These are phyloP conservation scores for Cordyceps javanica DNA, from an alignment of 2,329 filamentous ascomycete species.

Conservation along the genomic window DNA sequence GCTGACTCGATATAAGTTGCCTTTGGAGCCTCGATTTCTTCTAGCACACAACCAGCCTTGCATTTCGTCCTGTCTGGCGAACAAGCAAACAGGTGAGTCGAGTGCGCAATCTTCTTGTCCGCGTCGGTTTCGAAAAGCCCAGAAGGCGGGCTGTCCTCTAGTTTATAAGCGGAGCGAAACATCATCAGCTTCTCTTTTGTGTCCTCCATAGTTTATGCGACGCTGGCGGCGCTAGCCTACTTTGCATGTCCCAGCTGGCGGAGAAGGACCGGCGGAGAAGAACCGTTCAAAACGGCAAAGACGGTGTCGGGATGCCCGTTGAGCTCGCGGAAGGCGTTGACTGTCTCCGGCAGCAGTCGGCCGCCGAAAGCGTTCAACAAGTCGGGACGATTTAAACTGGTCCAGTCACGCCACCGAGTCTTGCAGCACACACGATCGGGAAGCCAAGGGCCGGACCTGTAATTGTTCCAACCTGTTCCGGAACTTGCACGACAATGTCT, in stretches of 20 bases:
- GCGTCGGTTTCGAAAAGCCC: not conserved
- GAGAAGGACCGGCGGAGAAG: conserved; percentile 10
- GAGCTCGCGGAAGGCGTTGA: conserved; percentile 10
- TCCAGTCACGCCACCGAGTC: not conserved
- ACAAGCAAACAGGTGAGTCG: not conserved
- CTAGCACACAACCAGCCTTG: no score
- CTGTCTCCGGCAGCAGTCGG: not conserved
- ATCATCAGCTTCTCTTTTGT: not conserved
- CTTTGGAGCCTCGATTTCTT: no score
- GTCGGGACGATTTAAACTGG: conserved; percentile 8
- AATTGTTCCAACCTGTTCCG: not conserved
- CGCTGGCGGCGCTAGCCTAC: not conserved
- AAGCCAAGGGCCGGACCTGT: not conserved
- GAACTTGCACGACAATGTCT: not conserved
- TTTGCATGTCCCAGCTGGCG: conserved; percentile 6
- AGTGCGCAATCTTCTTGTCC: not conserved
- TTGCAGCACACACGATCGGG: no score
- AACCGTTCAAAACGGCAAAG: conserved; percentile 9
- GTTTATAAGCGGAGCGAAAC: not conserved
- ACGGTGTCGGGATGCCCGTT: conserved; percentile 10
- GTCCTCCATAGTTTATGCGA: no score
- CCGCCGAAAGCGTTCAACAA: conserved; percentile 5
- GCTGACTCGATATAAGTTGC: no score
- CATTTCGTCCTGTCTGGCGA: no score
- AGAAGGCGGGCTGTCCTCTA: not conserved